Conservation (phyloP, 257 asterid species). For the Scutellaria baicalensis region DNA sequence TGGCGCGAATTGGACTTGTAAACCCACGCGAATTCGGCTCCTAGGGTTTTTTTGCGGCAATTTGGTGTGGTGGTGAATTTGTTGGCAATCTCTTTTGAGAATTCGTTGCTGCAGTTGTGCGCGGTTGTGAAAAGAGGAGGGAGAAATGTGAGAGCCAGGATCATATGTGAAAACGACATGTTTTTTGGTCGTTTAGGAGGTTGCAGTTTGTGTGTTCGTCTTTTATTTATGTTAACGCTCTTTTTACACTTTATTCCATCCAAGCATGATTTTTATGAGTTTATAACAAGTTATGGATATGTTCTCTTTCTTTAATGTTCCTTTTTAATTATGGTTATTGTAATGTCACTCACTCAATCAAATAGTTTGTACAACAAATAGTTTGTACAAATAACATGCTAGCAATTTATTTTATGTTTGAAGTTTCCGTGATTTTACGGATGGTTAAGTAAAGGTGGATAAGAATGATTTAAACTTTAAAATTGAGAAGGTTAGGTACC, state of each 20-base stretch:
- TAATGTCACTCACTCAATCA: background rate
- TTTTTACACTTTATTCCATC: background rate
- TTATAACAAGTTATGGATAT: conserved; percentile 24
- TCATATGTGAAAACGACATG: background rate
- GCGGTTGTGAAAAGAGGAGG: conserved; percentile 12
- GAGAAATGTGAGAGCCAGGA: background rate
- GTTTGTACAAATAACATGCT: too few species aligned
- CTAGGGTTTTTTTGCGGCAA: conserved; percentile 28
- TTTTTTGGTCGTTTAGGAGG: background rate
- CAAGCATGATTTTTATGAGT: conserved; percentile 6
- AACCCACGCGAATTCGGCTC: conserved; percentile 46
- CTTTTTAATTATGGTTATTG: background rate
- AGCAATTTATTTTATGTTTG: too few species aligned
- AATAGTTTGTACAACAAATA: too few species aligned
- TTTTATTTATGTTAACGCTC: background rate
- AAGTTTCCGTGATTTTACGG: too few species aligned
- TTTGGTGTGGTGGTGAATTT: conserved; percentile 1
- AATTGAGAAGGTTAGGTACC: too few species aligned
- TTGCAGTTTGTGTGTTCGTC: background rate
- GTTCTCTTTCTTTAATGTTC: conserved; percentile 8
- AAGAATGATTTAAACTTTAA: too few species aligned
- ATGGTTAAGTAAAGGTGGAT: too few species aligned
- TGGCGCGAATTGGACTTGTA: conserved; percentile 13
- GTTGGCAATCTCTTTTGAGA: conserved; percentile 6
- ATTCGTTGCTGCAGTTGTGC: conserved; percentile 22